Base-by-base conservation (phyloP, 2,329 filamentous ascomycete species). In the Alternaria solani region DNA sequence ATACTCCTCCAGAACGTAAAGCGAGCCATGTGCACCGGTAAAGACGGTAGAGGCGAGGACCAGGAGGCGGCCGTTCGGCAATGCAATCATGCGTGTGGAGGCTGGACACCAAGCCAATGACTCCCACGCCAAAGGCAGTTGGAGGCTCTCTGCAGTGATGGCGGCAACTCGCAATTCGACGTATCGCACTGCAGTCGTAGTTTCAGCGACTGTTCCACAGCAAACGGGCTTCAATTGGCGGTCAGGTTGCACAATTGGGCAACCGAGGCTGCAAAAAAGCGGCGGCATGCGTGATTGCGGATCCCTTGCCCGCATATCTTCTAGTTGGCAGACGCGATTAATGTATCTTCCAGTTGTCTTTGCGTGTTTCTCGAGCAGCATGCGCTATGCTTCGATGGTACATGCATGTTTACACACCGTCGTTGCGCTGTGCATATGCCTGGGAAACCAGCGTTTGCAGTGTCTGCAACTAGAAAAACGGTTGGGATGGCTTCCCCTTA, bases 221-320 rank as follows among this genome's bases (percentile, higher is more conserved):
- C 23, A 41, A 51, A 51, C 43, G 44, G 30, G 43, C 53, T 63
- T 52, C 74, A 64, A 70, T 74, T 75, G 72, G 73, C 53, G 41
- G n/a, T 36, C 30, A 23, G 28, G 74, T 75, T 32, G 63, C 66
- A 75, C 75, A 54, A 63, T 65, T 59, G 60, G 64, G 59, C 55
- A 52, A 61, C 59, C 47, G 51, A 57, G 58, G 57, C 64, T 71
- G 72, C 66, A 71, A 49, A 66, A 66, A 65, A 67, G 59, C 67
- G 64, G 71, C 75, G 73, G 69, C 69, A 76, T 75, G 74, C 71
- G 72, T 72, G 64, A 57, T 56, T 57, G 65, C 55, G 63, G 67
- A 66, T 68, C 71, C 74, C 68, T 76, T 73, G 63, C 72, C 66
- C 64, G 47, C 58, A 66, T 68, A 55, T 59, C 57, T 68, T 52